These are phyloP conservation scores for Dicorynia guianensis DNA, from an alignment of 306 rosid genomes.

Conservation along the genomic window DNA sequence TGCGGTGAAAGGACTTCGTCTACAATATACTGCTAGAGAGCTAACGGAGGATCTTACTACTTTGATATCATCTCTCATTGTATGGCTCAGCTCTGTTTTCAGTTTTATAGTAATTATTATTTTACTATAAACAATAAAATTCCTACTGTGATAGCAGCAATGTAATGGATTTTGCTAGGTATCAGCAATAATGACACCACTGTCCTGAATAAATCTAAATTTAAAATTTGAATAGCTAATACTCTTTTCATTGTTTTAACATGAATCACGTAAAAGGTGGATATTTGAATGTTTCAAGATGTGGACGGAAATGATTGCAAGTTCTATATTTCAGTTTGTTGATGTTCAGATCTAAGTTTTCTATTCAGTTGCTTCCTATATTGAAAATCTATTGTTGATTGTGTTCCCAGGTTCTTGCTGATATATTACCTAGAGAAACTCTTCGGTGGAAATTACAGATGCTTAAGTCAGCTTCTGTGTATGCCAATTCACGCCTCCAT, in stretches of 20 bases:
- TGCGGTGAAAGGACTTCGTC: constrained; percentile 63
- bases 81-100: constrained; percentile 54
- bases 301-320: constrained; percentile 3
- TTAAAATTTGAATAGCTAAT: constrained; percentile 17
- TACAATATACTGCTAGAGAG: constrained; percentile 57
- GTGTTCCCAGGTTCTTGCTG: constrained; percentile 73
- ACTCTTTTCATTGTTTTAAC: constrained; percentile 26
- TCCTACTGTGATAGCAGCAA: not conserved
- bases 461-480: constrained; percentile 77
- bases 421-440: constrained; percentile 79
- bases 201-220: constrained; percentile 34
- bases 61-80: constrained; percentile 67
- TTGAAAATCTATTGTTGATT: constrained; percentile 43
- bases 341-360: constrained; percentile 33
- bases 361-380: constrained; percentile 31
- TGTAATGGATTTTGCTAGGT: constrained; percentile 7
- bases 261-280: constrained; percentile 19
- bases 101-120: not conserved
- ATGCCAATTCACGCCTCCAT: constrained; percentile 73
- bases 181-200: constrained; percentile 25
- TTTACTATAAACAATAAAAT: constrained; percentile 7
- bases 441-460: constrained; percentile 79
- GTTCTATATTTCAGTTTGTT: constrained; percentile 29
- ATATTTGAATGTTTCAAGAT: constrained; percentile 16
- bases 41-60: constrained; percentile 63